A percentile compares a stretch with the other conserved stretches of the same genome.
These are phyloP conservation scores for Cutaneotrichosporon cutaneum DNA, from an alignment of 1,284 basidiomycete genomes.

Conservation along the genomic window DNA sequence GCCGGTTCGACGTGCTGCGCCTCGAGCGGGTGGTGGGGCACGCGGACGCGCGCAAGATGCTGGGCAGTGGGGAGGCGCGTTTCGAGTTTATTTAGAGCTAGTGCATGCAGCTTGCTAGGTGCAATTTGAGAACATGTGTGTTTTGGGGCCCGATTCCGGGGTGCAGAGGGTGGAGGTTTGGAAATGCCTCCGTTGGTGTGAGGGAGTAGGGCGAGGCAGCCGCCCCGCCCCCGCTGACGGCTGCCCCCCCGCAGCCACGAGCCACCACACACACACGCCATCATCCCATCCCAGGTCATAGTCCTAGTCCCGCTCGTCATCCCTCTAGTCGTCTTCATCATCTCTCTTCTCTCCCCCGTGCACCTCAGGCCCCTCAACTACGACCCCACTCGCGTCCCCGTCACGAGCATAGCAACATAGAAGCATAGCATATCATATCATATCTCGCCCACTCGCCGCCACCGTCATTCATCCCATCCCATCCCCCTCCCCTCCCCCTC, in stretches of 20 bases:
- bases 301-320: too few species aligned
- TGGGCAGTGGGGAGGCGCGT: conserved; percentile 20
- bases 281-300: too few species aligned
- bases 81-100: conserved; percentile 8
- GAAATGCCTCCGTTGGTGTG: background rate
- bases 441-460: too few species aligned
- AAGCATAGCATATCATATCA: background rate
- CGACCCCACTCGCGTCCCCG: background rate
- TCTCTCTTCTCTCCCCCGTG: background rate
- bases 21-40: conserved; percentile 73
- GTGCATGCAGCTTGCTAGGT: background rate
- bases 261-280: too few species aligned
- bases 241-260: too few species aligned
- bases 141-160: too few species aligned
- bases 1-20: conserved; percentile 81
- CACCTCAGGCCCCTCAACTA: too few species aligned
- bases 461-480: too few species aligned
- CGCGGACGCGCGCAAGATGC: conserved; percentile 51
- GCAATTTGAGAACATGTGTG: background rate
- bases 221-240: too few species aligned
- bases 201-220: background rate
- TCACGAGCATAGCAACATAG: background rate
- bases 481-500: background rate
- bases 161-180: background rate
- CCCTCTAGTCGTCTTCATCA: background rate